Conservation (phyloP, 441 rosid species). For the Erodium trifolium region DNA sequence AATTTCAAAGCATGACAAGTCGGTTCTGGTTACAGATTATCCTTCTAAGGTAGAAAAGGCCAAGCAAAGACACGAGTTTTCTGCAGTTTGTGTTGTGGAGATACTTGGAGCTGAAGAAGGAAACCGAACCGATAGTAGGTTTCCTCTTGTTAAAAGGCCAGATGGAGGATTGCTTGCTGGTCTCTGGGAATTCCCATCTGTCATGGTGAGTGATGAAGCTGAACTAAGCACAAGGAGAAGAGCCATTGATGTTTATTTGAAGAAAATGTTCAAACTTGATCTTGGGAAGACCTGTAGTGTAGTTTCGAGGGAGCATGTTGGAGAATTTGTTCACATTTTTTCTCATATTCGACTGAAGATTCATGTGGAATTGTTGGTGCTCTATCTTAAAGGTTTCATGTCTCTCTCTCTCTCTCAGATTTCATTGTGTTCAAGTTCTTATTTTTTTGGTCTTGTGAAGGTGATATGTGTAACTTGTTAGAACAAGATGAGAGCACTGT, state of each 20-base stretch:
- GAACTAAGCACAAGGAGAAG: slow-evolving; percentile 45
- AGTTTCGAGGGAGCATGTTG: slow-evolving; percentile 54
- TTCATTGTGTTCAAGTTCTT: background rate
- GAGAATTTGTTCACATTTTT: slow-evolving; percentile 76
- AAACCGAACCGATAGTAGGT: slow-evolving; percentile 36
- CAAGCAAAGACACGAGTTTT: slow-evolving; percentile 58
- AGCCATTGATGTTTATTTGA: slow-evolving; percentile 43
- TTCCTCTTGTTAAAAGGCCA: slow-evolving; percentile 76
- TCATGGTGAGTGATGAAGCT: slow-evolving; percentile 42
- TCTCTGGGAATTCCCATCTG: slow-evolving; percentile 91
- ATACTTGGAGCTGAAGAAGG: slow-evolving; percentile 32
- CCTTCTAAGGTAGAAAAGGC: slow-evolving; percentile 60
- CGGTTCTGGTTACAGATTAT: slow-evolving; percentile 52
- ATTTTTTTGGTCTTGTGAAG: slow-evolving; percentile 25
- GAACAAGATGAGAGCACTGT: slow-evolving; percentile 28
- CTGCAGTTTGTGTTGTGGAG: slow-evolving; percentile 78
- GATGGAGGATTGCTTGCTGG: slow-evolving; percentile 85
- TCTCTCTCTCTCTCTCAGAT: background rate
- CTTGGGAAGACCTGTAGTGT: slow-evolving; percentile 33
- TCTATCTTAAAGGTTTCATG: slow-evolving; percentile 49
- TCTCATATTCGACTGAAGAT: slow-evolving; percentile 73
- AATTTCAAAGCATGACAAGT: slow-evolving; percentile 38
- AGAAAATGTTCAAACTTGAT: slow-evolving; percentile 46
- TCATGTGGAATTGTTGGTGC: slow-evolving; percentile 59
- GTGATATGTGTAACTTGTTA: slow-evolving; percentile 26